A percentile compares a stretch with the other conserved stretches of the same genome.
Evolutionary conservation across 176 grass and related monocot species (phyloP).

Genomic region (Oryza meyeriana): DNA sequence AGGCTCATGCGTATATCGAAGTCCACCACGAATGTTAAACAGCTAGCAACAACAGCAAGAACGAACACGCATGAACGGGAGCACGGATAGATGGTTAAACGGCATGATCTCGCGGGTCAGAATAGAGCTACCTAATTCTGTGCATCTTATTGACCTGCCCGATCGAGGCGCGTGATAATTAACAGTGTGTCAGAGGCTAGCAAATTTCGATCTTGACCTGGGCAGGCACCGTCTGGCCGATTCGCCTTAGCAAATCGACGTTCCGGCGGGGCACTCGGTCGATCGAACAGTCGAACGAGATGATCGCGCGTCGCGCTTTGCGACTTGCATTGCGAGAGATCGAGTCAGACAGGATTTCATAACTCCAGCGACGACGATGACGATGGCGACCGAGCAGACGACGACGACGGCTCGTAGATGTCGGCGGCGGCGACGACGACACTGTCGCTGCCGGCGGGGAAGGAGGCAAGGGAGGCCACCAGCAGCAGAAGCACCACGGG

Average conservation of each 20-base stretch:
- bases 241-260: not conserved
- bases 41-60: no score
- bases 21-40: no score
- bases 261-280: not conserved
- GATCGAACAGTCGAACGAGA: not conserved
- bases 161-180: not conserved
- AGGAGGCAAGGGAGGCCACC: constrained; percentile 52
- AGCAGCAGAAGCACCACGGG: constrained; percentile 53
- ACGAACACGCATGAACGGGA: no score
- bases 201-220: not conserved
- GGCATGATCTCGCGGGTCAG: not conserved
- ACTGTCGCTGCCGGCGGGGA: not conserved
- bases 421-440: not conserved
- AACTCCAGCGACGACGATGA: not conserved
- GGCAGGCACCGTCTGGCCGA: not conserved
- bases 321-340: no score
- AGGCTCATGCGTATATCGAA: no score
- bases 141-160: not conserved
- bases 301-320: no score
- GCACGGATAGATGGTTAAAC: not conserved
- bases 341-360: not conserved
- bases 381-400: not conserved
- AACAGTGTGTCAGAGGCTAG: not conserved
- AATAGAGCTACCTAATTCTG: not conserved
- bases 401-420: not conserved